Conservation (phyloP, 2,329 filamentous ascomycete genomes). For the Aschersonia sp. region DNA sequence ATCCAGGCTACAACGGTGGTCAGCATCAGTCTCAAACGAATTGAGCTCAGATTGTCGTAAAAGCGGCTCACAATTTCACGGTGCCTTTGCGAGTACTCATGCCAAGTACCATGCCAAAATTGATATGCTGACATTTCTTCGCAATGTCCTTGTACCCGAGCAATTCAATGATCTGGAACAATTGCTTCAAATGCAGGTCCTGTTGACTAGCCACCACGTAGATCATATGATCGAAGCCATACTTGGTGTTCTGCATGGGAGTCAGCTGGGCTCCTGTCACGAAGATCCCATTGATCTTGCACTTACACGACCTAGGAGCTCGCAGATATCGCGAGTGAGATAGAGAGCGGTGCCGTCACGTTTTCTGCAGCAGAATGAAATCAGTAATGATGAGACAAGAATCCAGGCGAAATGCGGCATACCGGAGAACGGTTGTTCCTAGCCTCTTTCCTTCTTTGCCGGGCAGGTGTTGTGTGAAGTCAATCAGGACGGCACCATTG, state of each 20-base stretch:
- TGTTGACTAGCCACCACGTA: conserved; percentile 62
- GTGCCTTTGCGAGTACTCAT: conserved; percentile 61
- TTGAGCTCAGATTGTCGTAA: not conserved
- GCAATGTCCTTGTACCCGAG: conserved; percentile 55
- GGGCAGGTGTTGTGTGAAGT: conserved; percentile 53
- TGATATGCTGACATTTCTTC: conserved; percentile 56
- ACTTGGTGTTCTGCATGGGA: conserved; percentile 28
- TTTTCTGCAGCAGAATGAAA: conserved; percentile 24
- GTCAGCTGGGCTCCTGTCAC: not conserved
- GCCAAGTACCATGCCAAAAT: conserved; percentile 57
- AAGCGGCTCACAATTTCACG: conserved; percentile 42
- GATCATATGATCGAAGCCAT: conserved; percentile 64
- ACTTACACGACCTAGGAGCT: conserved; percentile 45
- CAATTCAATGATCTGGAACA: conserved; percentile 59
- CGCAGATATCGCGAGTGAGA: conserved; percentile 63
- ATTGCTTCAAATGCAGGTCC: conserved; percentile 55
- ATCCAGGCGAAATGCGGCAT: not conserved
- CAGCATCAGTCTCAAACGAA: not conserved
- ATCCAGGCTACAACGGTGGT: conserved; percentile 4
- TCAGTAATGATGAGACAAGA: not conserved
- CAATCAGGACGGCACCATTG: conserved; percentile 57
- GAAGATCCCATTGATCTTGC: not conserved
- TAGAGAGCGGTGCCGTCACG: conserved; percentile 64
- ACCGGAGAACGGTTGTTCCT: conserved; percentile 53
- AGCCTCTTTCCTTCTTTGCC: conserved; percentile 55